phyloP scores from a whole-genome alignment of 805 yeast genomes.

The Candida oleophila region DNA sequence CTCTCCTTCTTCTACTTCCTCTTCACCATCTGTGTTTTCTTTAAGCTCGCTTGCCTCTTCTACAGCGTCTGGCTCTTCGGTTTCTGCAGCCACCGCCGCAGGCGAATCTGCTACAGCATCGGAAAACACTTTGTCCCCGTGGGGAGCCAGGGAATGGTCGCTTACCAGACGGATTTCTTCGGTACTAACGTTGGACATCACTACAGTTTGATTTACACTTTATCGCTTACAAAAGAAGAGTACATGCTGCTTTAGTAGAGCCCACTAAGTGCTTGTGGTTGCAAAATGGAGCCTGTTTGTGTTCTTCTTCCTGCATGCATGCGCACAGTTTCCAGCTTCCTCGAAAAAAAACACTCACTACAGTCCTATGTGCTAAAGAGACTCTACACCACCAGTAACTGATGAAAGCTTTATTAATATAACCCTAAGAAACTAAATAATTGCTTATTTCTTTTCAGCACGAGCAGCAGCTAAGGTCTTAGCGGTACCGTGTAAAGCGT shows the following conservation, averaged over 20 bases:
- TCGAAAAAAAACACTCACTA: too few species aligned
- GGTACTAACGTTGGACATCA: neutral
- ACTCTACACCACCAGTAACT: slow-evolving; percentile 1
- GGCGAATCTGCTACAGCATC: neutral
- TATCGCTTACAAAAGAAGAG: too few species aligned
- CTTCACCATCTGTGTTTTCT: neutral
- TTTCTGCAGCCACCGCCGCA: neutral
- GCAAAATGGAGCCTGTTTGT: neutral
- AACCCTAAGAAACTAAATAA: slow-evolving; percentile 5
- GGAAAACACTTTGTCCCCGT: neutral
- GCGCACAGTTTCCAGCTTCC: neutral
- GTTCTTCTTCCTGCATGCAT: neutral
- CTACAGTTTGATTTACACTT: too few species aligned
- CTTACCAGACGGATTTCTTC: neutral
- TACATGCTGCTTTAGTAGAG: too few species aligned
- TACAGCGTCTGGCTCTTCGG: neutral
- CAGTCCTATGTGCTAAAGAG: too few species aligned
- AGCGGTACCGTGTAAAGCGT: slow-evolving; percentile 97
- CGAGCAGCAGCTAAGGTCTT: slow-evolving; percentile 86
- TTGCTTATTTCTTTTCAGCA: slow-evolving; percentile 41
- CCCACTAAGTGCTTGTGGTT: neutral
- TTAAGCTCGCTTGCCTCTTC: neutral
- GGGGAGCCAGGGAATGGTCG: neutral
- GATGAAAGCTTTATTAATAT: slow-evolving; percentile 7
- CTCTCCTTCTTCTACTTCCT: neutral